Evolutionary conservation across 306 rosid species (phyloP).

Genomic region (Abrus precatorius): DNA sequence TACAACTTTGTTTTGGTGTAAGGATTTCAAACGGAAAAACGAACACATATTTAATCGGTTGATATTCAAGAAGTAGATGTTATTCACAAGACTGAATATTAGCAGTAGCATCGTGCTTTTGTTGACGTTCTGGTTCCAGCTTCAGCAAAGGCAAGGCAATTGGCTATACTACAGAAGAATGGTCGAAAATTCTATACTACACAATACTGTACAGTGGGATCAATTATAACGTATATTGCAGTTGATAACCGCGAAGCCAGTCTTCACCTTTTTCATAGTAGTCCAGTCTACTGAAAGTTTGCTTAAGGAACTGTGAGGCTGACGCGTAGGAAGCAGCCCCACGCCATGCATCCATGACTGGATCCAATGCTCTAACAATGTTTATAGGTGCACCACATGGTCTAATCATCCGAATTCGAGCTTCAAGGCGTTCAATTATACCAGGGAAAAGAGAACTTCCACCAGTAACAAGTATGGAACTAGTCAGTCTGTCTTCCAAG

Average conservation of each 20-base stretch:
- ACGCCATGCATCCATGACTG: slow-evolving; percentile 85
- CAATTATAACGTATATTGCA: slow-evolving; percentile 58
- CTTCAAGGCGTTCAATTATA: slow-evolving; percentile 72
- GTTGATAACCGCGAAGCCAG: slow-evolving; percentile 73
- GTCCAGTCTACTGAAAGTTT: slow-evolving; percentile 72
- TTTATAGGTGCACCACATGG: slow-evolving; percentile 77
- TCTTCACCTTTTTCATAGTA: slow-evolving; percentile 83
- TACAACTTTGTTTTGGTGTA: too few relatives aligned
- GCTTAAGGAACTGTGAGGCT: slow-evolving; percentile 61
- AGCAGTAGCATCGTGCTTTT: neutral
- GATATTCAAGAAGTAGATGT: neutral
- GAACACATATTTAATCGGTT: neutral
- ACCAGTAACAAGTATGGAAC: slow-evolving; percentile 70
- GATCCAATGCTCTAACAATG: slow-evolving; percentile 74
- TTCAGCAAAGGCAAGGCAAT: neutral
- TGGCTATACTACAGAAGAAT: too few relatives aligned
- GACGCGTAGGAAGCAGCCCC: slow-evolving; percentile 84
- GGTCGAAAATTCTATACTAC: slow-evolving; percentile 12
- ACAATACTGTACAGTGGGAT: slow-evolving; percentile 22
- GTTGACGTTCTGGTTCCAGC: neutral
- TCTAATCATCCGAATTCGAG: slow-evolving; percentile 79
- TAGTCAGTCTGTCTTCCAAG: slow-evolving; percentile 68
- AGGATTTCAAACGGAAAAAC: too few relatives aligned
- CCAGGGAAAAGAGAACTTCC: slow-evolving; percentile 83
- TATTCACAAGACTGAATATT: neutral